Conservation (phyloP, 257 asterid genomes). For the Salvia hispanica region DNA sequence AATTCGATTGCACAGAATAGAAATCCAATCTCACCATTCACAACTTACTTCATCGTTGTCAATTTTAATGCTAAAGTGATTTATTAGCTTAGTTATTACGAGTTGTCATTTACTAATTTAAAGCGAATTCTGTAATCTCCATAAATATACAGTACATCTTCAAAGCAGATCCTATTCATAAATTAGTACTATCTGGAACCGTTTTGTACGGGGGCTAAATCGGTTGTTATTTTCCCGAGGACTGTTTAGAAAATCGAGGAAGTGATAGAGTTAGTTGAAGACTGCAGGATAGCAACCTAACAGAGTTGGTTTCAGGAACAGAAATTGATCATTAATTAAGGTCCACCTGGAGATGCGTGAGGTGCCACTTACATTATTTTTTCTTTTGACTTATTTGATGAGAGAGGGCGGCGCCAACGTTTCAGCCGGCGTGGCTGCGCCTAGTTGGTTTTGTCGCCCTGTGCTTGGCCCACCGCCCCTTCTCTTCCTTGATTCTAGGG, state of each 20-base stretch:
- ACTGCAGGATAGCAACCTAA: not conserved
- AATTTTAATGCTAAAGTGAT: not conserved
- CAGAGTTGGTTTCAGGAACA: conserved; percentile 29
- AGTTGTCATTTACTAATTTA: not conserved
- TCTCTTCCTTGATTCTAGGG: conserved; percentile 8
- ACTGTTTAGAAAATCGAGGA: conserved; percentile 46
- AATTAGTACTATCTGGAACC: not conserved
- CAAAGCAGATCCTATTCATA: conserved; percentile 19
- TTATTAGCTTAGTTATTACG: conserved; percentile 2
- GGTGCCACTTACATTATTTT: conserved; percentile 15
- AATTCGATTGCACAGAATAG: conserved; percentile 1
- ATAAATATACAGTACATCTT: not conserved
- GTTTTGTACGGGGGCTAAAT: conserved; percentile 2
- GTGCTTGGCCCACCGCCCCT: conserved; percentile 33
- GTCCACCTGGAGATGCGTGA: conserved; percentile 63
- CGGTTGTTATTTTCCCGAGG: conserved; percentile 44
- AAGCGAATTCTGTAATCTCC: conserved; percentile 2
- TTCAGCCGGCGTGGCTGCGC: conserved; percentile 46
- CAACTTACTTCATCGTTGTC: not conserved
- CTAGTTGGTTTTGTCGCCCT: conserved; percentile 36
- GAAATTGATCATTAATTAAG: conserved; percentile 27
- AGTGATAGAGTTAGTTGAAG: conserved; percentile 19
- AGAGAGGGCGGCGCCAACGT: conserved; percentile 29
- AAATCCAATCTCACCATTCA: conserved; percentile 18
- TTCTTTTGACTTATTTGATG: conserved; percentile 41